Conservation (phyloP, 495 filamentous ascomycete genomes). For the Thermothielavioides terrestris region DNA sequence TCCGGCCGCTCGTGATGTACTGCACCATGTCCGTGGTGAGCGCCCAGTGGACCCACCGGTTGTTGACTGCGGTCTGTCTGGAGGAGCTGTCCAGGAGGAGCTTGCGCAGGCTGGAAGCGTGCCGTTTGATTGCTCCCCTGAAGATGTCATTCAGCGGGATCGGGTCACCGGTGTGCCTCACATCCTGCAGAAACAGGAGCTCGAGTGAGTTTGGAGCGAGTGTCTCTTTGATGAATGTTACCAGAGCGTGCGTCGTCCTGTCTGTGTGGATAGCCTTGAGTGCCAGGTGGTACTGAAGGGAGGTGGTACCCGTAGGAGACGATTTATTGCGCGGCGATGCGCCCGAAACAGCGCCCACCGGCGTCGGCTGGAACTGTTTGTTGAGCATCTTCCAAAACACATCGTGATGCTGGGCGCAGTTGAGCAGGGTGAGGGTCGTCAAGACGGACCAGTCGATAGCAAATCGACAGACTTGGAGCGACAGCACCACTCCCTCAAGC, state of each 20-base stretch:
- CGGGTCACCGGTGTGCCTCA: conserved; percentile 38
- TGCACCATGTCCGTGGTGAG: conserved; percentile 62
- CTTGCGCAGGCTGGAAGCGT: conserved; percentile 65
- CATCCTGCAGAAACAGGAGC: conserved; percentile 76
- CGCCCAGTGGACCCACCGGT: conserved; percentile 66
- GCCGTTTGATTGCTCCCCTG: conserved; percentile 60
- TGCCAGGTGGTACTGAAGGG: conserved; percentile 57
- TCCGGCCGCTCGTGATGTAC: conserved; percentile 76
- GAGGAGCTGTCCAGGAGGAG: conserved; percentile 69
- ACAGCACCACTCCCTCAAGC: conserved; percentile 72
- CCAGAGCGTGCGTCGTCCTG: conserved; percentile 63
- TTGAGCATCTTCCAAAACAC: conserved; percentile 78
- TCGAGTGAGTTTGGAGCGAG: conserved; percentile 80
- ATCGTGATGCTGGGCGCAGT: conserved; percentile 67
- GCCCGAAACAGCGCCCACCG: conserved; percentile 21
- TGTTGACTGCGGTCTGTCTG: conserved; percentile 25
- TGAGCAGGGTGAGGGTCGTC: conserved; percentile 71
- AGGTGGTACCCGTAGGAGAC: conserved; percentile 1
- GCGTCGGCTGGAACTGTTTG: conserved; percentile 57
- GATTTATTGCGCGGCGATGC: conserved; percentile 15
- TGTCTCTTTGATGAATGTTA: conserved; percentile 76
- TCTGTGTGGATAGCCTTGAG: conserved; percentile 81
- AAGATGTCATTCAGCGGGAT: conserved; percentile 71
- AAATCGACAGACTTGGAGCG: conserved; percentile 56
- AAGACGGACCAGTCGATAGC: conserved; percentile 74